Base-by-base conservation (phyloP, 2,329 filamentous ascomycete species). In the Diplodia mutila region DNA sequence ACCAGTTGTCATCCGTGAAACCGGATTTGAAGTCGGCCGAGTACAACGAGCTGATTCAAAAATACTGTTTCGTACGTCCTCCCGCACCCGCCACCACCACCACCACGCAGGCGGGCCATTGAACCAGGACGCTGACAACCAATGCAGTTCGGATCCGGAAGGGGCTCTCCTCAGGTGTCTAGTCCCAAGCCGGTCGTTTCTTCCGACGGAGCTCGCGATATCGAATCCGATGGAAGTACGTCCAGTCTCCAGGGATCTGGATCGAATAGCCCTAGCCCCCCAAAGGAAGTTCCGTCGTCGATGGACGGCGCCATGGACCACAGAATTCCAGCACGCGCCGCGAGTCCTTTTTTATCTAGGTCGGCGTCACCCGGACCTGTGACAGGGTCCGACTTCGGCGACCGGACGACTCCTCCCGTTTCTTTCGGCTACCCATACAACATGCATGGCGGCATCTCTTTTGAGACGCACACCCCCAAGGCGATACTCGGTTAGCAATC, bases 51-150 rank as follows among this genome's bases (percentile, higher is more conserved):
- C 87, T 99, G 72, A 91, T 99, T 80, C 94, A 97, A 85, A 97
- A 97, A 85, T 99, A 97, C 86, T 99, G 95, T 86, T 99, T 98
- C 88, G 94, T 97, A 94, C 89, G 94, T 86, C 75, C 74, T 52
- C 54, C 65, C 65, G 65, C 57, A 61, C 75, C 76, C 76, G 72
- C 71, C 42, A 46, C 42, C 42, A 46, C 34, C 34, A 37, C 34
- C 34, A 37, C 34, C 34, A 37, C 72, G 71, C 71, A 75, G 73
- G 72, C 72, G 72, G 72, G 75, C 73, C 61, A 48, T 69, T 76
- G 73, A 73, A 72, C 74, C 68, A 37, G 69, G 75, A 75, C 75
- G 75, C 77, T 80, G 79, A 82, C 77, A 72, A 68, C 72, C 55
- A 66, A 72, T 74, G 71, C 76, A 85, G 84, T 86, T 83, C 78